Evolutionary conservation across 1,139 yeast genomes (phyloP), one percentile per base, ranked within the genome.

Genomic region (Yamadazyma trypodendri): DNA sequence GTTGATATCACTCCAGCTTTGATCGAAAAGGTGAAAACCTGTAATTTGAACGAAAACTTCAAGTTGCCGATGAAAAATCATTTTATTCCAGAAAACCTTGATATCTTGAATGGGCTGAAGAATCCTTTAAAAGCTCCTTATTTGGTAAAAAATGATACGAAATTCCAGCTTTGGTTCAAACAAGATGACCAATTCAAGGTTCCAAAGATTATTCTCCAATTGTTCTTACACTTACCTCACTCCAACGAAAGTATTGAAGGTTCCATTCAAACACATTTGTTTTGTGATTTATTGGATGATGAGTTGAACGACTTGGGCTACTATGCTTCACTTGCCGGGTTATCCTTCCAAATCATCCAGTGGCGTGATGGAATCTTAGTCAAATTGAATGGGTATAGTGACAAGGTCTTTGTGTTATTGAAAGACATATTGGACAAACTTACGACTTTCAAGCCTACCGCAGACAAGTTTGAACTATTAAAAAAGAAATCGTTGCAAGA

Each of bases 111-210:
- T 44, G 72, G 72, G 30, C 39, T 54, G 3, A 54, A 54, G 6
- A 22, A 34, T 2, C 72, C 76, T 0, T 55, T 63, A 32, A 46
- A 50, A 6, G 63, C 63, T 43, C 77, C 76, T 2, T 65, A 56
- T 43, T 53, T 72, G 30, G 54, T 71, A 34, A 57, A 60, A 28
- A 68, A 68, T 34, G 52, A 55, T 25, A 51, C 52, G 22, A 61
- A 56, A 39, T 50, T 58, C 39, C 72, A 68, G 50, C 67, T 88
- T 25, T 92, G 98, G 98, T 88, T 73, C 60, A 92, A 90, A 57
- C 84, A 84, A 53, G 97, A 92, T 61, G 96, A 92, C 49, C 79
- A 83, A 34, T 87, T 92, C 55, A 79, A 85, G 70, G 84, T 86
- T 13, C 98, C 98, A 33, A 86, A 90, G 60, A 94, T 94, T 1